Percentiles rank a stretch among this genome's conserved stretches.
Evolutionary conservation across 169 alveolate species (phyloP).

Genomic region (Plasmodium vinckei): DNA sequence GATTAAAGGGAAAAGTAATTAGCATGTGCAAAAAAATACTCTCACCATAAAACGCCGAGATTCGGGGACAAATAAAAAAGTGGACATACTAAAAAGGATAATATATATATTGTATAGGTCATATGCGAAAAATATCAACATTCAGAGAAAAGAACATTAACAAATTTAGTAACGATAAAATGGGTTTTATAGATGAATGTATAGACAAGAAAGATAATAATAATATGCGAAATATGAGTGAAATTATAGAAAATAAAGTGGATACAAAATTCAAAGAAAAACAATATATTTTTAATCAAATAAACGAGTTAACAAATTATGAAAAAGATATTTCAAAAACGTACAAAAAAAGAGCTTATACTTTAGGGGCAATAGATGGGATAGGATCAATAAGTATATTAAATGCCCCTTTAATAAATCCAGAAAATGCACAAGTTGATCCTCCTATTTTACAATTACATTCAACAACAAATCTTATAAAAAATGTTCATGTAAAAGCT

Average conservation of each 20-base stretch:
- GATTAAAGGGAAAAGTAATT: no score
- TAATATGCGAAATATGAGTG: conserved; percentile 10
- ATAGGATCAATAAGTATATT: conserved; percentile 49
- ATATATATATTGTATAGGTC: no score
- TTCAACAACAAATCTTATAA: conserved; percentile 66
- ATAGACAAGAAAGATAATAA: conserved; percentile 7
- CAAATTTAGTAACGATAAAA: conserved; percentile 20
- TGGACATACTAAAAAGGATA: no score
- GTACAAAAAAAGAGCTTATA: conserved; percentile 61
- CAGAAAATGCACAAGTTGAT: conserved; percentile 31
- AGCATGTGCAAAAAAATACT: no score
- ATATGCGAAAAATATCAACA: not conserved
- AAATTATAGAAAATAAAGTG: conserved; percentile 13
- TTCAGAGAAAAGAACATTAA: conserved; percentile 2
- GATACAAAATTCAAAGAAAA: conserved; percentile 25
- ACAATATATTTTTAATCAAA: conserved; percentile 16
- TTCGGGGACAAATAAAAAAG: no score
- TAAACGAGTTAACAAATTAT: conserved; percentile 31
- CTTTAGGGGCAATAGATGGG: conserved; percentile 68
- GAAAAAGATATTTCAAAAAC: conserved; percentile 13
- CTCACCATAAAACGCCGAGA: no score
- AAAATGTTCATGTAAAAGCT: conserved; percentile 65
- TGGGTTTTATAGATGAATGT: conserved; percentile 13
- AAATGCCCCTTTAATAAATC: conserved; percentile 70
- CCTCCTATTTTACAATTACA: conserved; percentile 69